phyloP scores from a whole-genome alignment of 371 early-diverging fungal species.

The Mortierella sp. region DNA sequence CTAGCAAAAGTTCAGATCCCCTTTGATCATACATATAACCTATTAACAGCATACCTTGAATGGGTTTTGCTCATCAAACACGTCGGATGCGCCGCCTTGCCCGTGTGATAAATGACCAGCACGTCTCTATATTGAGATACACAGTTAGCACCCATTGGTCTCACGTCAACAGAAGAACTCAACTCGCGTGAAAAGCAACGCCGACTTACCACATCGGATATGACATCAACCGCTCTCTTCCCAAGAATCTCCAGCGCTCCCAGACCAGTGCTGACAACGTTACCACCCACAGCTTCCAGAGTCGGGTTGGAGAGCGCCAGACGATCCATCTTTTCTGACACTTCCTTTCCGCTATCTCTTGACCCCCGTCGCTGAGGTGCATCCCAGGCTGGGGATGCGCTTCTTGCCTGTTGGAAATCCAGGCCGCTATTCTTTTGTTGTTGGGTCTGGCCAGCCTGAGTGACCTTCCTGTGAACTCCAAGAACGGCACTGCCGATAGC shows the following conservation, averaged over 20 bases:
- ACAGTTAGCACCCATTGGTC: neutral
- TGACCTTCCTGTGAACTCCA: conserved; percentile 54
- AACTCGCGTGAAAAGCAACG: neutral
- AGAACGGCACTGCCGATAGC: conserved; percentile 53
- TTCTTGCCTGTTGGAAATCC: neutral
- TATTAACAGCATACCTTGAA: conserved; percentile 21
- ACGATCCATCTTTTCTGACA: conserved; percentile 22
- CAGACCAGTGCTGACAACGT: conserved; percentile 51
- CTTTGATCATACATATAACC: neutral
- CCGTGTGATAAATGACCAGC: conserved; percentile 41
- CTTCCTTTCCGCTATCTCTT: neutral
- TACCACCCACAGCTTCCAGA: conserved; percentile 44
- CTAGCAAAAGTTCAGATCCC: too few relatives aligned
- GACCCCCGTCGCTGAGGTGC: conserved; percentile 1
- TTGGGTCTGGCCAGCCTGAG: conserved; percentile 26
- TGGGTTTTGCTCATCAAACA: conserved; percentile 11
- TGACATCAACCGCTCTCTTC: conserved; percentile 53
- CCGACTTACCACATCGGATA: conserved; percentile 49
- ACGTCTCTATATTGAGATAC: conserved; percentile 20
- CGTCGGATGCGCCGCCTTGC: conserved; percentile 22
- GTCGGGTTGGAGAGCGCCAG: conserved; percentile 24
- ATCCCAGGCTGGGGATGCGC: conserved; percentile 18
- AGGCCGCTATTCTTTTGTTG: neutral
- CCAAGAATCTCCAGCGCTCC: conserved; percentile 53
- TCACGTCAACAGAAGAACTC: neutral